phyloP scores from a whole-genome alignment of 805 yeast species.

The Jamesozyma lodderae region DNA sequence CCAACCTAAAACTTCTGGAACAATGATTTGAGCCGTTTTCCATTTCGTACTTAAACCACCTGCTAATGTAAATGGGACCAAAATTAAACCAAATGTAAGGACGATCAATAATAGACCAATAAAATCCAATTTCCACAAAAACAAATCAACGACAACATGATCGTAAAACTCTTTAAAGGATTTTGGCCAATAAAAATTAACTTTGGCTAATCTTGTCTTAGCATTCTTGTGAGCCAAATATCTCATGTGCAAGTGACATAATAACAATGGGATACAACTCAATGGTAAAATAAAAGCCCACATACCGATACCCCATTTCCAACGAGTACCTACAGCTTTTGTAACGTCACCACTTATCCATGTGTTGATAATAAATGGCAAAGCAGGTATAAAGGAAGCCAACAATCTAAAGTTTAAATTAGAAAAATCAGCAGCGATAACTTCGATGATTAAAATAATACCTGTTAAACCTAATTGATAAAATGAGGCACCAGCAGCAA shows the following conservation, averaged over 20 bases:
- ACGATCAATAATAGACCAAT: constrained; percentile 49
- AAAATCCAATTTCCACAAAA: constrained; percentile 54
- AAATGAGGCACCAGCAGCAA: constrained; percentile 48
- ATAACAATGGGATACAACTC: constrained; percentile 39
- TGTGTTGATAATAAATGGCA: constrained; percentile 61
- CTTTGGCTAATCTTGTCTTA: constrained; percentile 30
- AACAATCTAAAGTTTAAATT: constrained; percentile 56
- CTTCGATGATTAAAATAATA: constrained; percentile 42
- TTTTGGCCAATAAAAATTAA: constrained; percentile 23
- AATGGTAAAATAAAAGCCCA: constrained; percentile 53
- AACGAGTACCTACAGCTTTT: constrained; percentile 29
- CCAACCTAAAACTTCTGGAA: constrained; percentile 50
- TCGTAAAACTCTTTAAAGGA: constrained; percentile 58
- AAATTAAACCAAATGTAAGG: constrained; percentile 49
- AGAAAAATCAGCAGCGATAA: constrained; percentile 54
- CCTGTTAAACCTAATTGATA: constrained; percentile 49
- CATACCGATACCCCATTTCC: constrained; percentile 52
- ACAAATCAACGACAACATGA: constrained; percentile 39
- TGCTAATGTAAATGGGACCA: constrained; percentile 62
- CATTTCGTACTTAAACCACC: constrained; percentile 47
- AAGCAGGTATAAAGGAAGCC: constrained; percentile 51
- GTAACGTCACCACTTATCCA: constrained; percentile 57
- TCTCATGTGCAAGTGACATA: constrained; percentile 41
- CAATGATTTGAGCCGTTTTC: constrained; percentile 50
- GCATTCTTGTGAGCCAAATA: constrained; percentile 29